Evolutionary conservation across 2,329 filamentous ascomycete genomes (phyloP).

Genomic region (Blumeriella jaapii): DNA sequence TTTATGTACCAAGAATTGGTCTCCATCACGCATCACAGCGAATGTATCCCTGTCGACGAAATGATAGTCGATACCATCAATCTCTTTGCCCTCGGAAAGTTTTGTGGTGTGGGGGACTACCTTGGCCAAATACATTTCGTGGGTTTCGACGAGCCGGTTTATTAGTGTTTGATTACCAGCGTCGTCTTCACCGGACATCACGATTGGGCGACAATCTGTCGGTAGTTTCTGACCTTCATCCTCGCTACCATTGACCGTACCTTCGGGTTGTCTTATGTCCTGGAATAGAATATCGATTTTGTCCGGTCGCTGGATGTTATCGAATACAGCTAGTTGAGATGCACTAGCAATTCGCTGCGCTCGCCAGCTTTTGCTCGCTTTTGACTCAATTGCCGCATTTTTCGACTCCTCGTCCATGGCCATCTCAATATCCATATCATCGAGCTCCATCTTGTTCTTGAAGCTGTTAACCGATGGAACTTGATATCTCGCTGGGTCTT

Average conservation of each 20-base stretch:
- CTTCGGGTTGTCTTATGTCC: constrained; percentile 31
- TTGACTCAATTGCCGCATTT: constrained; percentile 52
- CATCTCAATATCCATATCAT: constrained; percentile 81
- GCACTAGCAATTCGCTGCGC: constrained; percentile 70
- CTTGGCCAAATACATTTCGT: constrained; percentile 52
- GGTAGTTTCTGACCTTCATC: constrained; percentile 33
- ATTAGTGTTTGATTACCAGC: constrained; percentile 53
- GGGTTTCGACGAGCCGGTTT: constrained; percentile 49
- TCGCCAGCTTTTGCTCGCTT: constrained; percentile 84
- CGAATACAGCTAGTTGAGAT: constrained; percentile 64
- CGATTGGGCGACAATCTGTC: constrained; percentile 42
- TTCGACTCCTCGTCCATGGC: constrained; percentile 50
- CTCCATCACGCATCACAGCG: constrained; percentile 45
- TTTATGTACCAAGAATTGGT: constrained; percentile 46
- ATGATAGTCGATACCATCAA: constrained; percentile 39
- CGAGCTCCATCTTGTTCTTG: constrained; percentile 60
- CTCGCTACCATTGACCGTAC: constrained; percentile 24
- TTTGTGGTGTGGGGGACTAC: constrained; percentile 46
- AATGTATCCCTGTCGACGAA: constrained; percentile 47
- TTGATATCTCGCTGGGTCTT: constrained; percentile 49
- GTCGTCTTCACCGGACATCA: constrained; percentile 55
- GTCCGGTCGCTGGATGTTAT: constrained; percentile 76
- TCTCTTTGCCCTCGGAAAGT: constrained; percentile 37
- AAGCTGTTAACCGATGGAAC: constrained; percentile 62
- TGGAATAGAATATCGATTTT: constrained; percentile 51